phyloP scores from a whole-genome alignment of 164 flowering plant genomes.

The Vitis vinifera region ASM3070453v1 NC_081805.1:13303001-13303500 shows the following conservation, averaged over 20 bases:
- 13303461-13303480: too few species aligned
- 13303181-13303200: slow-evolving; percentile 22
- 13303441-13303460: not conserved
- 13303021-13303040: too few species aligned
- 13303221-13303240: not conserved
- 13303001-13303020: too few species aligned
- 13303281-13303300: slow-evolving; percentile 31
- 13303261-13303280: too few species aligned
- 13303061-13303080: slow-evolving; percentile 70
- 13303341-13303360: slow-evolving; percentile 58
- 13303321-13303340: slow-evolving; percentile 47
- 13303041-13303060: slow-evolving; percentile 54
- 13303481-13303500: too few species aligned
- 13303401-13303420: slow-evolving; percentile 68
- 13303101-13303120: slow-evolving; percentile 19
- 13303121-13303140: slow-evolving; percentile 34
- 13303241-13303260: too few species aligned
- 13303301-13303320: slow-evolving; percentile 49
- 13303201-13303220: not conserved
- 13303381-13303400: slow-evolving; percentile 65
- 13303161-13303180: slow-evolving; percentile 55
- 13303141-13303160: slow-evolving; percentile 46
- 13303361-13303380: slow-evolving; percentile 53
- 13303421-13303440: slow-evolving; percentile 32
- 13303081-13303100: slow-evolving; percentile 17